A percentile compares a stretch with the other conserved stretches of the same genome.
These are phyloP conservation scores for Neoboletus magnificus DNA, from an alignment of 768 basidiomycete genomes.

Conservation along the genomic window DNA sequence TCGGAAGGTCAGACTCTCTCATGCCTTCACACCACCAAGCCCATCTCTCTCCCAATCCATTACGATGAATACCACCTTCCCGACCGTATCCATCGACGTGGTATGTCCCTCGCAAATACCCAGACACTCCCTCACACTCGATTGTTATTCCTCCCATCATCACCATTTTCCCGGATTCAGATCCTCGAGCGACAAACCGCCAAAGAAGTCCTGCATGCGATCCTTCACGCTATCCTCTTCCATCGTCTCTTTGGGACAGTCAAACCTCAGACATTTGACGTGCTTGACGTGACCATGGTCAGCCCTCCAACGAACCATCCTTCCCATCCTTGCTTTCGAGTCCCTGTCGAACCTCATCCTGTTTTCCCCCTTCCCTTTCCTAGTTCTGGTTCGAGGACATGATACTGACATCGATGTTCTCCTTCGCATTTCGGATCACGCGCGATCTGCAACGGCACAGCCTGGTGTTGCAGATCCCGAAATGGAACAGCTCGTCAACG, in stretches of 20 bases:
- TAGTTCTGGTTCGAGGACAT: background rate
- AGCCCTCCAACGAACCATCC: slow-evolving; percentile 14
- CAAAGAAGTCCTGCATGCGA: slow-evolving; percentile 70
- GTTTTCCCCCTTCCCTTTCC: too few relatives aligned
- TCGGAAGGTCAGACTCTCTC: background rate
- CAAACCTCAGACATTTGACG: slow-evolving; percentile 72
- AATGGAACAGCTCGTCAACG: slow-evolving; percentile 67
- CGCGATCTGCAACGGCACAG: slow-evolving; percentile 34
- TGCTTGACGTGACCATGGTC: slow-evolving; percentile 84
- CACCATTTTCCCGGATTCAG: slow-evolving; percentile 40
- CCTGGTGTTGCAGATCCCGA: slow-evolving; percentile 74
- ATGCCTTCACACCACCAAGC: background rate
- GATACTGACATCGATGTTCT: slow-evolving; percentile 1
- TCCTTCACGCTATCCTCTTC: slow-evolving; percentile 81
- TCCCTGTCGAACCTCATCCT: background rate
- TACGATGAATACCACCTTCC: slow-evolving; percentile 26
- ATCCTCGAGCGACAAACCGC: slow-evolving; percentile 67
- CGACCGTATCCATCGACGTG: slow-evolving; percentile 31
- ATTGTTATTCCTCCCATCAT: background rate
- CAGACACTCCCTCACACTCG: background rate
- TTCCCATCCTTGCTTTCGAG: background rate
- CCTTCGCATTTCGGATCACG: background rate
- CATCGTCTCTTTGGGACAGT: slow-evolving; percentile 80
- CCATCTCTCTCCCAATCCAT: background rate
- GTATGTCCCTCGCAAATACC: slow-evolving; percentile 12